Evolutionary conservation across 176 grass and related monocot genomes (phyloP).

Genomic region (Avena insularis): DNA sequence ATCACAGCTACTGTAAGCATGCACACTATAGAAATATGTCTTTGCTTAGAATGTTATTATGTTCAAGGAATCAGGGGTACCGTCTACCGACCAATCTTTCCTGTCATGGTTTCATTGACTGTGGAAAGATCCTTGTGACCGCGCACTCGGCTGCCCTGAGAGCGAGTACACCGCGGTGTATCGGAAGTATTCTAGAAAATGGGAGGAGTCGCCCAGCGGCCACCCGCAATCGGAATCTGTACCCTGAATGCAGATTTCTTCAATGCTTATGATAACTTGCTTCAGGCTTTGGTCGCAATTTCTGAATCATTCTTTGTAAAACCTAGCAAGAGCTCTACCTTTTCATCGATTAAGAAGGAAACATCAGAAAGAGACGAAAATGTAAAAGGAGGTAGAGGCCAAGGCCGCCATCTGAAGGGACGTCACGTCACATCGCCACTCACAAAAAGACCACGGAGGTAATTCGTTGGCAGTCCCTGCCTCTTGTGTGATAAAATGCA

Average conservation of each 20-base stretch:
- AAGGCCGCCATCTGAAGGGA: neutral
- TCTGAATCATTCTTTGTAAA: neutral
- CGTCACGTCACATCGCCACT: neutral
- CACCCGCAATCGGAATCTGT: slow-evolving; percentile 50
- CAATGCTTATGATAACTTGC: slow-evolving; percentile 26
- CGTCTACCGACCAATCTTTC: no score
- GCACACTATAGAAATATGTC: no score
- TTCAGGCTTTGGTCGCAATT: neutral
- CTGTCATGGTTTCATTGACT: no score
- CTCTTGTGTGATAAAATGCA: slow-evolving; percentile 20
- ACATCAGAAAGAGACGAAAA: neutral
- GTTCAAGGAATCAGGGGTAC: no score
- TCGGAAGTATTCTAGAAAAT: no score
- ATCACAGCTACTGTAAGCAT: no score
- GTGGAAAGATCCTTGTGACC: no score
- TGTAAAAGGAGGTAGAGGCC: neutral
- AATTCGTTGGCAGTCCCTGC: neutral
- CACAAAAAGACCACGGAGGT: neutral
- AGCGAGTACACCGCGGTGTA: no score
- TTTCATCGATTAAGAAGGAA: neutral
- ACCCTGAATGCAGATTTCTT: slow-evolving; percentile 14
- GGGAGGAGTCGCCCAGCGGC: neutral
- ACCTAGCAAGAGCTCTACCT: neutral
- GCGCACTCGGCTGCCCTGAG: no score
- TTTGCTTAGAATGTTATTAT: no score